A percentile compares a stretch with the other conserved stretches of the same genome.
Evolutionary conservation across 2,329 filamentous ascomycete species (phyloP).

Genomic region (Nemania sp.): DNA sequence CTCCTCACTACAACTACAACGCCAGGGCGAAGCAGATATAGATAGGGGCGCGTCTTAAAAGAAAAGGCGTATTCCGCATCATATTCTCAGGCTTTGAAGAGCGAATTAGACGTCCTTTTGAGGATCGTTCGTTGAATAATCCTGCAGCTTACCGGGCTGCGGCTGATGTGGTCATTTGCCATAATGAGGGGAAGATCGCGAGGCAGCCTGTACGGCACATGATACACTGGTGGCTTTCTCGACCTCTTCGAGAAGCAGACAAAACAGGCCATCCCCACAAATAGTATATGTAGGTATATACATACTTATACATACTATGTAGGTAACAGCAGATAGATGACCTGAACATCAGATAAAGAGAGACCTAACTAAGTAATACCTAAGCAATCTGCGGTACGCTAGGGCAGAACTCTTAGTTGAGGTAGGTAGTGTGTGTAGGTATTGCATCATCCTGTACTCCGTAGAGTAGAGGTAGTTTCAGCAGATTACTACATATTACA

Average conservation of each 20-base stretch:
- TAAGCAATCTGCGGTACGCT: background rate
- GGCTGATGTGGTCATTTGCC: background rate
- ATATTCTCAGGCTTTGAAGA: background rate
- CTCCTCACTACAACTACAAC: too few species aligned
- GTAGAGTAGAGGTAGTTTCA: constrained; percentile 31
- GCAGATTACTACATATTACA: constrained; percentile 32
- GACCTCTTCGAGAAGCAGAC: constrained; percentile 31
- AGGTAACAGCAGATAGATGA: too few species aligned
- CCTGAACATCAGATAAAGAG: constrained; percentile 18
- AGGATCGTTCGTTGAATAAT: background rate
- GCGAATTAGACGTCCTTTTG: background rate
- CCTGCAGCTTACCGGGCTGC: background rate
- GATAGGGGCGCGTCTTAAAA: constrained; percentile 2
- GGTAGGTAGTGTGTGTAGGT: too few species aligned
- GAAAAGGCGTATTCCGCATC: constrained; percentile 1
- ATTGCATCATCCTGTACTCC: constrained; percentile 1
- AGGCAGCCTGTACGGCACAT: constrained; percentile 20
- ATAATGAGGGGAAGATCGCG: constrained; percentile 6
- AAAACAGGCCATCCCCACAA: constrained; percentile 16
- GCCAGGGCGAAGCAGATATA: background rate
- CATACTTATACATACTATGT: too few species aligned
- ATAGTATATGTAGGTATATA: constrained; percentile 4
- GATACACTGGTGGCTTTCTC: constrained; percentile 29
- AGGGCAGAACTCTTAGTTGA: too few species aligned
- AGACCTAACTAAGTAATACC: background rate